Evolutionary conservation across 768 basidiomycete genomes (phyloP), one percentile per base, ranked within the genome.

Genomic region (Lyophyllum atratum): DNA sequence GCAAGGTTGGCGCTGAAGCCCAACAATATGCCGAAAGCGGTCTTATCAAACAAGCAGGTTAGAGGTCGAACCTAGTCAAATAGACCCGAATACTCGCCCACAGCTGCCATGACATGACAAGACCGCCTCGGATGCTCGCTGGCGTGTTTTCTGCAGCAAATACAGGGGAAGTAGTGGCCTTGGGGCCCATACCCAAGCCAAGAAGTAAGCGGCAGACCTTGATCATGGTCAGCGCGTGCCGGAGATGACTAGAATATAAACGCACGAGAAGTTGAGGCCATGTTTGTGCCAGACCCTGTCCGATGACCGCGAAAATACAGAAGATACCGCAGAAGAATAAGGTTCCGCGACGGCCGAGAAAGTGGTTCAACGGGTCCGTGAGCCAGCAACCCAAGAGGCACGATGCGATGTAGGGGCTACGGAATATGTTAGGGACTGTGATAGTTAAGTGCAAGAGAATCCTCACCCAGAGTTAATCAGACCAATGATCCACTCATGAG

Each of bases 21-120:
- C 2, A 92, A 55, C 73, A 85, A 81, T 71, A 93, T 91, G 57
- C 92, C 92, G 65, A 93, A 93, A 0, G 90, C 91, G 3, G 90
- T 92, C 79, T 79, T 34, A 21, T 26, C 24, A 14, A 4, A 54
- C 2, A 53, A 22, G 59, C 26, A n/a, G n/a, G 44, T 52, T 31
- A 40, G 28, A 52, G 28, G 51, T 51, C 14, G 15, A 19, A 3
- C 9, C 37, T 28, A n/a, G 39, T 6, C 19, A 42, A 39, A 26
- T 24, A 29, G 42, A 25, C n/a, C 54, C 12, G 29, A 15, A n/a
- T 49, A 70, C 75, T 64, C 39, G 76, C 80, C 91, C 91, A 93
- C 76, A 91, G 78, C 71, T 93, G 91, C 92, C 94, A 95, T 66
- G 84, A 89, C 93, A 95, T 95, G 57, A 93, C 91, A 28, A 95